Evolutionary conservation across 140 eudicot genomes (phyloP), one percentile per base, ranked within the genome.

Genomic region (Erigeron philadelphicus): DNA sequence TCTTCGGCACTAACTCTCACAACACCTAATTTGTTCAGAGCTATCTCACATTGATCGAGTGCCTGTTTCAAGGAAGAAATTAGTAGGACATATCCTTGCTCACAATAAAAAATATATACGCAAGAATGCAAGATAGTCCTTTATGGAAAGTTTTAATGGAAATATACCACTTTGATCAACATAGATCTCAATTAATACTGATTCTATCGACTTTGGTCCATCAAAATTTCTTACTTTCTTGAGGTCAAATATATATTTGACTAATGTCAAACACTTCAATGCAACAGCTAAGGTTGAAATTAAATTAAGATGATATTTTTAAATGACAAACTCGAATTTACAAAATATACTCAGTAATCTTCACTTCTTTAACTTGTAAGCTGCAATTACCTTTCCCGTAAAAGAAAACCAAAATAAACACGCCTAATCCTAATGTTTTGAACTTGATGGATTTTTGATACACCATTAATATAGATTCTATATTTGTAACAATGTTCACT

Each of bases 21-120:
- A 68, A 94, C 84, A 38, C 90, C 95, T 76, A 89, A 83, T 72
- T 83, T 80, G 76, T 75, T 87, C 55, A 94, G 79, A 10, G 75
- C 72, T 68, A 50, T 80, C 74, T 86, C 87, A 81, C 99, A 89
- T 72, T 89, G 99, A 72, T 80, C 88, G 64, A 89, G 90, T 71
- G 97, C 97, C 99, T 94, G 80, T 61, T 75, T 44, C 8, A 59
- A 38, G 7, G 19, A 57, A 15, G 57, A 2, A 25, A 9, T 59
- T 18, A 15, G 61, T 1, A 25, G 19, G 35, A 15, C 41, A 38
- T 21, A 40, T 40, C 13, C 19, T 17, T 17, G 21, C 11, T 16
- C 38, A 9, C 11, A 15, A 16, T 41, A 8, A 48, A 3, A 68
- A 18, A 11, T 38, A 15, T 50, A 25, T 8, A 25, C 40, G 35